Percentiles rank a stretch among this genome's conserved stretches.
Evolutionary conservation across 345 rosid species (phyloP).

Genomic region (Eutrema japonicum): DNA sequence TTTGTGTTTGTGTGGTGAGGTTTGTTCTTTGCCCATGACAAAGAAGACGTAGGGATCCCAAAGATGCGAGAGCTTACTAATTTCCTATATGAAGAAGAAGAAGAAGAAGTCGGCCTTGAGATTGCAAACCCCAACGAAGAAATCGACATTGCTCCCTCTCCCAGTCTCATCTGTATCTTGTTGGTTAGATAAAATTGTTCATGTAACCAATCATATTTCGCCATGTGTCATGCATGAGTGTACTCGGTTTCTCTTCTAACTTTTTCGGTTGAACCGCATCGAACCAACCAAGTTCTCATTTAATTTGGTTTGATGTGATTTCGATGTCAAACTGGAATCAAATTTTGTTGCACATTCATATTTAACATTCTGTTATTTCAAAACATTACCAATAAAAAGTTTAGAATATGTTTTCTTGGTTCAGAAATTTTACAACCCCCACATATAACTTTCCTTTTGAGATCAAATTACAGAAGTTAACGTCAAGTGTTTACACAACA

Average conservation of each 20-base stretch:
- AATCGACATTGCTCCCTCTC: slow-evolving; percentile 35
- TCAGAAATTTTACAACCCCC: slow-evolving; percentile 18
- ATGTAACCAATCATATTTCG: not conserved
- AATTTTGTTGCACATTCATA: not conserved
- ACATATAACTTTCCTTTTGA: slow-evolving; percentile 10
- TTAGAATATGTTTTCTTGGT: not conserved
- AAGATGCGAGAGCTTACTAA: slow-evolving; percentile 1
- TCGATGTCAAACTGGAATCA: not conserved
- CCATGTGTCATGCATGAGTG: slow-evolving; percentile 28
- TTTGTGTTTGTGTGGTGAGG: slow-evolving; percentile 23
- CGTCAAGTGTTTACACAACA: slow-evolving; percentile 20
- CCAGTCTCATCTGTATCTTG: slow-evolving; percentile 23
- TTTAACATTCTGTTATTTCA: not conserved
- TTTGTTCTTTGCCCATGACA: slow-evolving; percentile 25
- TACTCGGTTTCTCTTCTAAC: not conserved
- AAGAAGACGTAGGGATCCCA: slow-evolving; percentile 30
- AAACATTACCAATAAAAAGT: not conserved
- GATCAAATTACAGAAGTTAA: slow-evolving; percentile 9
- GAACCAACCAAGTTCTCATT: not conserved
- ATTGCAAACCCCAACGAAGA: slow-evolving; percentile 37
- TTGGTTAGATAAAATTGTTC: slow-evolving; percentile 25
- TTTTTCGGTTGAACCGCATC: not conserved
- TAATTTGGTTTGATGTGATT: slow-evolving; percentile 1
- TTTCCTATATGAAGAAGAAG: slow-evolving; percentile 15
- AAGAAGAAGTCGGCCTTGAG: slow-evolving; percentile 29